Conservation (phyloP, 2,329 filamentous ascomycete species). For the Clonostachys chloroleuca region DNA sequence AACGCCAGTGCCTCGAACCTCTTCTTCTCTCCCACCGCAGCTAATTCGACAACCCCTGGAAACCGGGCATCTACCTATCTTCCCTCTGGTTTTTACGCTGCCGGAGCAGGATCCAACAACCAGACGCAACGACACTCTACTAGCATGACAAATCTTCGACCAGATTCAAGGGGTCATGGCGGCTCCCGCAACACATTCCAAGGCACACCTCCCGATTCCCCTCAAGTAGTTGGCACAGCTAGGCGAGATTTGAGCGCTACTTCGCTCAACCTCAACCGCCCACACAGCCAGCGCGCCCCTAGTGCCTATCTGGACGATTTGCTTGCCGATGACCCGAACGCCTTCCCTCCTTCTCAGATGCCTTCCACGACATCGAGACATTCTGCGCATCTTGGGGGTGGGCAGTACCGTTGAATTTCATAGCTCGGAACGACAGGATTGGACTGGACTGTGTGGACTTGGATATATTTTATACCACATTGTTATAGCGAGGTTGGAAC, state of each 20-base stretch:
- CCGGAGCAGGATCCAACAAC: conserved; percentile 50
- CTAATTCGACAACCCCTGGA: conserved; percentile 51
- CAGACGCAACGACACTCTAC: conserved; percentile 48
- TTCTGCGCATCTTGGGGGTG: too few species aligned
- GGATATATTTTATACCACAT: too few species aligned
- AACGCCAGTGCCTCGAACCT: conserved; percentile 65
- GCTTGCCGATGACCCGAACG: conserved; percentile 67
- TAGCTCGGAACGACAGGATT: too few species aligned
- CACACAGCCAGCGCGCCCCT: conserved; percentile 67
- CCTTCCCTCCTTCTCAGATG: conserved; percentile 40
- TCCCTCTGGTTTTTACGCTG: conserved; percentile 86
- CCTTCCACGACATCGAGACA: conserved; percentile 1
- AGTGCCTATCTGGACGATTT: conserved; percentile 89
- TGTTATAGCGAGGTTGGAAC: too few species aligned
- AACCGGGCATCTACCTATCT: conserved; percentile 76
- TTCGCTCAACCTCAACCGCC: conserved; percentile 55
- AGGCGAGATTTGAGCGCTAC: conserved; percentile 55
- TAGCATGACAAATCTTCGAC: conserved; percentile 56
- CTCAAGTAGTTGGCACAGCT: conserved; percentile 36
- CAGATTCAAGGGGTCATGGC: conserved; percentile 50
- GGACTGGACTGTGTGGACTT: too few species aligned
- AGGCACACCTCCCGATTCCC: conserved; percentile 62
- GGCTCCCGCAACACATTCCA: conserved; percentile 34
- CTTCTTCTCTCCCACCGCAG: conserved; percentile 94
- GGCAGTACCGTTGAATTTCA: too few species aligned